Evolutionary conservation across 495 filamentous ascomycete genomes (phyloP).

Genomic region (Aspergillus bridgeri): DNA sequence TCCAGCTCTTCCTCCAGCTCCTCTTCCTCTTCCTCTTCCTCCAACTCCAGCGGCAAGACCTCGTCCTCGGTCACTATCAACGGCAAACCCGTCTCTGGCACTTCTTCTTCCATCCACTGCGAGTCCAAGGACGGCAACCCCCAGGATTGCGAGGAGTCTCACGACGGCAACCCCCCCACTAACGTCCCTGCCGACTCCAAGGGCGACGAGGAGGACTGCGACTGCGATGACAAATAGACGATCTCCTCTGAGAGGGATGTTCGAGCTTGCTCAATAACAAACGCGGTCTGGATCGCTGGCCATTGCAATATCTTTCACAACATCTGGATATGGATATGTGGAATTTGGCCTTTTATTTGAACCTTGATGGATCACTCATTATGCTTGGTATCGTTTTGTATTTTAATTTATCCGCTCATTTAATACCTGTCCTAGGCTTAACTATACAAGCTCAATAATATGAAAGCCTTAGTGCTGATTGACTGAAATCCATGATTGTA

Average conservation of each 20-base stretch:
- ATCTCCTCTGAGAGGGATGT: not conserved
- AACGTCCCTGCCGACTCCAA: not conserved
- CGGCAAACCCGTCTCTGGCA: not conserved
- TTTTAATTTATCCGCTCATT: not conserved
- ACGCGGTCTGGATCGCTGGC: not conserved
- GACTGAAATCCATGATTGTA: not conserved
- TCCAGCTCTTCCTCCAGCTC: not conserved
- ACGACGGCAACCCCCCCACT: not conserved
- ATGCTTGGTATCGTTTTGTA: not conserved
- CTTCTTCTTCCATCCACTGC: not conserved
- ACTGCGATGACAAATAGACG: not conserved
- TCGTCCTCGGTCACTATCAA: not conserved
- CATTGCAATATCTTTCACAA: not conserved
- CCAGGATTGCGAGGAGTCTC: not conserved
- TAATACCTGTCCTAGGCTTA: not conserved
- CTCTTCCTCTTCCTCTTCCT: not conserved
- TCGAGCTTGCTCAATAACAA: not conserved
- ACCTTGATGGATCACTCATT: not conserved
- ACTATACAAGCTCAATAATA: not conserved
- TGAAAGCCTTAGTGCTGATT: not conserved
- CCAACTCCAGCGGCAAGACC: not conserved
- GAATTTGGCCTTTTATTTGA: not conserved
- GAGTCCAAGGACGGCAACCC: not conserved
- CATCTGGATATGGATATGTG: not conserved
- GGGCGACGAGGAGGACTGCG: not conserved